Conservation (phyloP, 2,329 filamentous ascomycete genomes). For the Calonectria honghensis region DNA sequence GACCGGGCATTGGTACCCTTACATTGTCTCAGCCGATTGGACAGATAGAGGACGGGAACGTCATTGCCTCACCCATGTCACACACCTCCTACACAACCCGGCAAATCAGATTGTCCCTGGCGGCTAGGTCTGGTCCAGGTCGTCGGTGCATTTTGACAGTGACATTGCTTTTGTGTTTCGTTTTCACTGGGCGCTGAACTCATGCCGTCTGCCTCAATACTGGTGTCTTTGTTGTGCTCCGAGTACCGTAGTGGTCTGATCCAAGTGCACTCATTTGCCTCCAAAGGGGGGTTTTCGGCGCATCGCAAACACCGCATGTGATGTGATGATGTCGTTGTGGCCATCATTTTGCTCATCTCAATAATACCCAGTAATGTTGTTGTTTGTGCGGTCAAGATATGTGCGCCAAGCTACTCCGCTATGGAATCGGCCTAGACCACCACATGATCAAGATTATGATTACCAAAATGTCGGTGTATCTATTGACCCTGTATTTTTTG, state of each 20-base stretch:
- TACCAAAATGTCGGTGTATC: constrained; percentile 55
- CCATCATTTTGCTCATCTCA: constrained; percentile 35
- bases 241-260: constrained; percentile 40
- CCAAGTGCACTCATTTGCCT: background rate
- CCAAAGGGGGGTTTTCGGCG: constrained; percentile 4
- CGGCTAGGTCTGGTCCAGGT: constrained; percentile 54
- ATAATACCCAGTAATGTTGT: constrained; percentile 35
- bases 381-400: constrained; percentile 15
- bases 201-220: constrained; percentile 5
- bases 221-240: constrained; percentile 33
- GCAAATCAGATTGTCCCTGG: constrained; percentile 50
- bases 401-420: constrained; percentile 41
- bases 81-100: constrained; percentile 38
- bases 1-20: constrained; percentile 48
- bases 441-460: constrained; percentile 51
- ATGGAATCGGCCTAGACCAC: constrained; percentile 46
- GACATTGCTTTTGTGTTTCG: constrained; percentile 42
- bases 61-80: constrained; percentile 54
- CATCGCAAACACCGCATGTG: constrained; percentile 49
- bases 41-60: constrained; percentile 46
- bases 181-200: constrained; percentile 31
- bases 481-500: constrained; percentile 33
- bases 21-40: constrained; percentile 53
- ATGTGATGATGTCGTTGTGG: constrained; percentile 47
- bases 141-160: constrained; percentile 51